Evolutionary conservation across 129 eudicot genomes (phyloP).

Genomic region (Flaveria ramosissima): DNA sequence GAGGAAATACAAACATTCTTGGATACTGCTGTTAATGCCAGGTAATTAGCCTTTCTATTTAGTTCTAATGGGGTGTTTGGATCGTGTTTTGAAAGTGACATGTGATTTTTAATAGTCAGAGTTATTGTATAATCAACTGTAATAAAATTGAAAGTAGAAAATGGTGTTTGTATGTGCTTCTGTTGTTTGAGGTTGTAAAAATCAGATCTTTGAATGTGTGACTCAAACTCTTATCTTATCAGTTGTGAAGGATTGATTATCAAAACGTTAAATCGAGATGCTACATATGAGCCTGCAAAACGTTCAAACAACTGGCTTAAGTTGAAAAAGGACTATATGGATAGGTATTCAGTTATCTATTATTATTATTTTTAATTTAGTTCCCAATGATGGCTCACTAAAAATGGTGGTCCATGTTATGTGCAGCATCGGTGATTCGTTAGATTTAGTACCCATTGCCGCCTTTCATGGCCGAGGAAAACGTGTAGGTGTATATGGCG

Average conservation of each 20-base stretch:
- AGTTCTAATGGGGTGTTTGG: slow-evolving; percentile 12
- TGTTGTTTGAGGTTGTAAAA: not conserved
- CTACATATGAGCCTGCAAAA: slow-evolving; percentile 96
- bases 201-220: not conserved
- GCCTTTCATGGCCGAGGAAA: slow-evolving; percentile 96
- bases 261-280: slow-evolving; percentile 83
- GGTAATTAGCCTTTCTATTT: slow-evolving; percentile 42
- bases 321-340: slow-evolving; percentile 94
- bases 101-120: not conserved
- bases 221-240: slow-evolving; percentile 22
- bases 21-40: slow-evolving; percentile 72
- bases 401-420: slow-evolving; percentile 15
- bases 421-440: slow-evolving; percentile 87
- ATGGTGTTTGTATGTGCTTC: not conserved
- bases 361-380: not conserved
- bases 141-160: not conserved
- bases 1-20: slow-evolving; percentile 90
- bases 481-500: slow-evolving; percentile 89
- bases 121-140: not conserved
- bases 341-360: slow-evolving; percentile 47
- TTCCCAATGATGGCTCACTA: not conserved
- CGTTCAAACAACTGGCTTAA: slow-evolving; percentile 94
- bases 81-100: not conserved
- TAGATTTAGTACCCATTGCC: slow-evolving; percentile 92
- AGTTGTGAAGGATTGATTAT: slow-evolving; percentile 95